Evolutionary conservation across 2,329 filamentous ascomycete genomes (phyloP).

Genomic region (Cladorrhinum sp.): DNA sequence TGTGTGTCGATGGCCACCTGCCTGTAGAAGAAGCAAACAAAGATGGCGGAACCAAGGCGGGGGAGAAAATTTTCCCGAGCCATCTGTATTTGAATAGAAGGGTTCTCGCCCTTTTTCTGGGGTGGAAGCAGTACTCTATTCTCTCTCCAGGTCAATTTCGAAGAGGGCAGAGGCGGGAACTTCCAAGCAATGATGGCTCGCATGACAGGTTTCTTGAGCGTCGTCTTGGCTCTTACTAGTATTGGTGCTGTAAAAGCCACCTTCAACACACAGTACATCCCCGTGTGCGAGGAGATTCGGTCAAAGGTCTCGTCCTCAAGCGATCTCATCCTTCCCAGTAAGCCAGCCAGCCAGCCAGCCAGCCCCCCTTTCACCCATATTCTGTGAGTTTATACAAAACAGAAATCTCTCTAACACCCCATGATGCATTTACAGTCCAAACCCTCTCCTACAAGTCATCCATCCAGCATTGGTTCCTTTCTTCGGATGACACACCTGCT

Average conservation of each 20-base stretch:
- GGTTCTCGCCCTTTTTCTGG: neutral
- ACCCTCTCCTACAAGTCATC: conserved; percentile 4
- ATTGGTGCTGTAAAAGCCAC: neutral
- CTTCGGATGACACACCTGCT: conserved; percentile 26
- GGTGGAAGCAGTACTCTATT: neutral
- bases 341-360: neutral
- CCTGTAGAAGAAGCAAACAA: neutral
- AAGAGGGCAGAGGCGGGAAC: neutral
- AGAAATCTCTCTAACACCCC: no score
- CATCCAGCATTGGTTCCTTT: conserved; percentile 30
- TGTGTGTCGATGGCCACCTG: neutral
- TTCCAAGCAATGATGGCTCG: neutral
- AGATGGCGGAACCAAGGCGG: neutral
- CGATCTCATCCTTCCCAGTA: neutral
- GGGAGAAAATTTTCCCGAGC: neutral
- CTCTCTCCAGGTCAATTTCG: no score
- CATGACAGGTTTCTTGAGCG: neutral
- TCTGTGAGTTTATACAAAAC: no score
- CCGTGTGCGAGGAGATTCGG: neutral
- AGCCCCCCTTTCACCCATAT: no score
- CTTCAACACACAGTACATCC: neutral
- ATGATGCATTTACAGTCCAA: no score
- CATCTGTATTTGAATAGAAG: neutral
- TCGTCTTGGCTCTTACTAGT: neutral
- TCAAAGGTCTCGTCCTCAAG: neutral